Base-by-base conservation (phyloP, 2,329 filamentous ascomycete genomes). In the Sclerotinia spermophila region DNA sequence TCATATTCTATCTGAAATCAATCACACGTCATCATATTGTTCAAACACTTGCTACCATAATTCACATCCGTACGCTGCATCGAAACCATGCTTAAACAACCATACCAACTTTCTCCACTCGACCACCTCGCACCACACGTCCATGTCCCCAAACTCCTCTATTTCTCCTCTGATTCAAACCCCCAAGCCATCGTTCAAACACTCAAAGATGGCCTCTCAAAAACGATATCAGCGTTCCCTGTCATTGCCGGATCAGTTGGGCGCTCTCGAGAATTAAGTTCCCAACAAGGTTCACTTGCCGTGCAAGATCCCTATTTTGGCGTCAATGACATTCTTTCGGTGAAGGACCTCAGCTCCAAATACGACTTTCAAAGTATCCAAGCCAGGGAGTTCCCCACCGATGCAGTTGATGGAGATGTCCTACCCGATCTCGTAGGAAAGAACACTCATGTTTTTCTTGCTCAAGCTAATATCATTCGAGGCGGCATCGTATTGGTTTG, bases 151-250 rank as follows among this genome's bases (percentile, higher is more conserved):
- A 64, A 64, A 8, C 30, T 64, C 7, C 60, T 64, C 42, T 64
- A 64, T 48, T 64, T 64, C 17, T 64, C 60, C 8, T 48, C 42
- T 2, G 19, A 48, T 48, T 64, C 44, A 24, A 27, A 35, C 6
- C 10, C 60, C 5, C 10, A 64, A 48, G 45, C 15, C 3, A 48
- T 48, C 2, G 27, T 64, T 30, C 40, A 48, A 45, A 64, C 42
- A 35, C 27, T 64, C 6, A 11, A 35, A 35, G 60, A 64, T 35
- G 30, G 27, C 0, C 60, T 64, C 19, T 64, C 60, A 30, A 17
- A 64, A 64, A 64, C 60, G 17, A 48, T 64, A 30, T 64, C 60
- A 48, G 60, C 60, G 5, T 48, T 64, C 21, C 60, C 60, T 33
- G 21, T 64, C 7, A 8, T 64, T 33, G 42, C 60, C 1, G 60